Percentiles rank a stretch among this genome's conserved stretches.
phyloP scores from a whole-genome alignment of 2,329 filamentous ascomycete species.

The Aspergillus pseudoterreus region DNA sequence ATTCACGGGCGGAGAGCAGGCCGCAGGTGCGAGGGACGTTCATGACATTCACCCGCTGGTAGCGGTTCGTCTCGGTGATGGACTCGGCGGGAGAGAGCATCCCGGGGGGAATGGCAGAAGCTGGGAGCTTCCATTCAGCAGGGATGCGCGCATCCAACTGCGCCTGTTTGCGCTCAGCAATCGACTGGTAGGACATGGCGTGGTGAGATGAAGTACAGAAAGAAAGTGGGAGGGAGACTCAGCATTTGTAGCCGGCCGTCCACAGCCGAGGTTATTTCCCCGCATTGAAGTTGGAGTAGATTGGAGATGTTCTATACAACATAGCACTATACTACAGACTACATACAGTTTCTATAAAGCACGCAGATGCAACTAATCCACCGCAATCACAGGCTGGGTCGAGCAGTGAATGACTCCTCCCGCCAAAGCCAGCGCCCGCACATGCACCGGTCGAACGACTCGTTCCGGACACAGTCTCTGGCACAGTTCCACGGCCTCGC shows the following conservation, averaged over 20 bases:
- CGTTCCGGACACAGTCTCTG: slow-evolving; percentile 20
- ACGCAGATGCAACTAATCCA: neutral
- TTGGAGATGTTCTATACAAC: too few species aligned
- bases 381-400: slow-evolving; percentile 20
- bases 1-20: slow-evolving; percentile 48
- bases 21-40: slow-evolving; percentile 52
- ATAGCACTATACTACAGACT: too few species aligned
- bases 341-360: too few species aligned
- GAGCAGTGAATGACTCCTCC: slow-evolving; percentile 29
- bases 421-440: slow-evolving; percentile 21
- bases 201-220: neutral
- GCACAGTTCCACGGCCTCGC: slow-evolving; percentile 17
- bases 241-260: too few species aligned
- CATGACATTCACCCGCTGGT: slow-evolving; percentile 39
- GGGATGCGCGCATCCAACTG: slow-evolving; percentile 38
- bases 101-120: slow-evolving; percentile 28
- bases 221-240: neutral
- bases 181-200: slow-evolving; percentile 22
- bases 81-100: slow-evolving; percentile 36
- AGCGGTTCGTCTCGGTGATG: slow-evolving; percentile 28
- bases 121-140: slow-evolving; percentile 35
- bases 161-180: slow-evolving; percentile 38
- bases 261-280: too few species aligned
- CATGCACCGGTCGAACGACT: slow-evolving; percentile 16
- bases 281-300: too few species aligned